These are phyloP conservation scores for Capillidium rhysosporum DNA, from an alignment of 371 early-diverging fungal species.

Conservation along the genomic window DNA sequence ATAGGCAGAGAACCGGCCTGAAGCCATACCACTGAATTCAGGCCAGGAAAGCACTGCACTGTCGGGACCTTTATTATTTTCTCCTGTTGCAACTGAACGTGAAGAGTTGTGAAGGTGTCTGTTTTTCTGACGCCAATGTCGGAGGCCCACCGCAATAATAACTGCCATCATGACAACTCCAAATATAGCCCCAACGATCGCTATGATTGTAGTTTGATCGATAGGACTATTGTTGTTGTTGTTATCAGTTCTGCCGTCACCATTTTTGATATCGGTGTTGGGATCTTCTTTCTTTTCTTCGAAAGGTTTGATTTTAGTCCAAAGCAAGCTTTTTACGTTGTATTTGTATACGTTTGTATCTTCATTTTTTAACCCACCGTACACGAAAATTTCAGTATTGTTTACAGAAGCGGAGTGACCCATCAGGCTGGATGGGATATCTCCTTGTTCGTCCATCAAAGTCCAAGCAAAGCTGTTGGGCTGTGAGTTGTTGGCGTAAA, in stretches of 20 bases:
- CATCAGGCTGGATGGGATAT: background rate
- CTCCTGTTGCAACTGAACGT: background rate
- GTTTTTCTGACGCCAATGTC: constrained; percentile 6
- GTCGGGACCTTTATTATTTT: background rate
- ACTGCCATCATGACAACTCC: constrained; percentile 1
- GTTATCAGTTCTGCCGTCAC: background rate
- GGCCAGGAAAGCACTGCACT: background rate
- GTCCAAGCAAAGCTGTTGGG: background rate
- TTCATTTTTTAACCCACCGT: background rate
- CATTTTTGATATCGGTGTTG: background rate
- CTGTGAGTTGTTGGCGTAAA: background rate
- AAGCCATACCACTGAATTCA: background rate
- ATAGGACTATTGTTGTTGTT: background rate
- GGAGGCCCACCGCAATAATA: background rate
- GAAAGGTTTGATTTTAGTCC: background rate
- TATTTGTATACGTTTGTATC: constrained; percentile 2
- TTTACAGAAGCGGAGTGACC: background rate
- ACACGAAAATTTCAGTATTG: background rate
- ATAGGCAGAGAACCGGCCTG: background rate
- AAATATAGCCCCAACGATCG: constrained; percentile 1
- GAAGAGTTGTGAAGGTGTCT: background rate
- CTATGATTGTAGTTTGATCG: background rate
- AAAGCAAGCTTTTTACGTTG: background rate
- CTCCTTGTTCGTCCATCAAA: background rate
- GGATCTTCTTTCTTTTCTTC: background rate